Conservation (phyloP, 495 filamentous ascomycete species). For the Neurospora sp. region DNA sequence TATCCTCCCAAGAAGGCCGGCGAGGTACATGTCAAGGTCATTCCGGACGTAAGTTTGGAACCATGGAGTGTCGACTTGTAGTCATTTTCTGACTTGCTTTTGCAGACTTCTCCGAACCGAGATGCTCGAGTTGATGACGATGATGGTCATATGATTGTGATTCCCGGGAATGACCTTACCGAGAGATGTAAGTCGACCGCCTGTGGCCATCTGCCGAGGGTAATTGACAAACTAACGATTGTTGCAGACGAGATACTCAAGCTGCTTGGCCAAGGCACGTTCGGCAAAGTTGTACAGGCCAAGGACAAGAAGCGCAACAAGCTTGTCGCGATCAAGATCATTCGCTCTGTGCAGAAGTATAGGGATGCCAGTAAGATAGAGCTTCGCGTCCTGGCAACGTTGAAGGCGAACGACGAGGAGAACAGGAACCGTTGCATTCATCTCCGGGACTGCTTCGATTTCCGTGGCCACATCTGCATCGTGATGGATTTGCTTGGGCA, state of each 20-base stretch:
- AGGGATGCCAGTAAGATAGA: slow-evolving; percentile 96
- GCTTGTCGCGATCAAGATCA: slow-evolving; percentile 91
- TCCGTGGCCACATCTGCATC: slow-evolving; percentile 95
- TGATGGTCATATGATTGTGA: slow-evolving; percentile 92
- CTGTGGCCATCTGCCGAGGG: not conserved
- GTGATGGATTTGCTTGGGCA: slow-evolving; percentile 94
- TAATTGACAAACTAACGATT: not conserved
- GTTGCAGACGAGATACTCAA: slow-evolving; percentile 69
- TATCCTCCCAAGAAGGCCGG: slow-evolving; percentile 83
- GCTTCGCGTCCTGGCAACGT: slow-evolving; percentile 79
- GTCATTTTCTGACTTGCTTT: not conserved
- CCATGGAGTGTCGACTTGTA: not conserved
- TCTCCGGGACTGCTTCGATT: slow-evolving; percentile 94
- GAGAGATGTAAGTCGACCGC: slow-evolving; percentile 67
- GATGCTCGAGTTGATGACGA: slow-evolving; percentile 71
- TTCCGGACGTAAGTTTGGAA: slow-evolving; percentile 64
- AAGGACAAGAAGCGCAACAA: slow-evolving; percentile 64
- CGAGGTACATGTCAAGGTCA: slow-evolving; percentile 75
- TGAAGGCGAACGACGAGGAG: slow-evolving; percentile 78
- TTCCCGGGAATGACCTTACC: slow-evolving; percentile 70
- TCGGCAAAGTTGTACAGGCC: slow-evolving; percentile 95
- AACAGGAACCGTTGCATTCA: slow-evolving; percentile 98
- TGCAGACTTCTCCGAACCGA: slow-evolving; percentile 42
- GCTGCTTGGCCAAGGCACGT: slow-evolving; percentile 91
- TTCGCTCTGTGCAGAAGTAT: slow-evolving; percentile 95